Evolutionary conservation across 805 yeast species (phyloP), one percentile per base, ranked within the genome.

Genomic region (Wickerhamiella parazyma): DNA sequence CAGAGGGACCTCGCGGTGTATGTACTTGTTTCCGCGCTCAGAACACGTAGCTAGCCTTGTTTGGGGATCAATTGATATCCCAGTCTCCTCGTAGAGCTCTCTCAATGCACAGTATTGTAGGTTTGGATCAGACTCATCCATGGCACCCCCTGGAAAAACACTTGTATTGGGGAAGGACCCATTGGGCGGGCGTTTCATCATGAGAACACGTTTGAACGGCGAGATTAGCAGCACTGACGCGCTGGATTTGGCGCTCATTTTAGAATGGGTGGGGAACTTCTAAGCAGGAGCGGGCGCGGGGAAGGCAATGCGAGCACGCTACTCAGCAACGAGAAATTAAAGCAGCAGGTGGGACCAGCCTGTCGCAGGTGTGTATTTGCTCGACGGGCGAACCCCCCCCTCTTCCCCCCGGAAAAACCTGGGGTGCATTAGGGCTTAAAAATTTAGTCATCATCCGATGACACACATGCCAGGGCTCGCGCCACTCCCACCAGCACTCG

Each of bases 71-170:
- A 58, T 46, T 33, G 56, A 36, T 7, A 58, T 39, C 1, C 62
- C 62, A 1, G 63, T 58, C 41, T 58, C 63, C 39, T 58, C 63
- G 33, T 49, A 59, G 1, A 60, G 55, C 33, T 58, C 63, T 17
- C 63, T 45, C 19, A 58, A 45, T 2, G 62, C 63, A 36, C 59
- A 52, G 36, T 56, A 49, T 20, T 48, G 49, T 28, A 51, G 42
- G 22, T 45, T 38, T 6, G 48, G 46, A 34, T 58, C 63, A 1
- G 49, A 41, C 4, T 49, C 39, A 12, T 58, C 63, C 14, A 48
- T 31, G 1, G 51, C 57, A 2, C 63, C 63, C 6, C 63, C 63
- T 1, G 63, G 63, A 36, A 58, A 58, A 16, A 57, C 63, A 42
- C 57, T 56, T 12, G 51, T 42, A 11, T 52, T 41, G 1, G 62